Conservation (phyloP, 1,284 basidiomycete species). For the Porphyrellus sp. region DNA sequence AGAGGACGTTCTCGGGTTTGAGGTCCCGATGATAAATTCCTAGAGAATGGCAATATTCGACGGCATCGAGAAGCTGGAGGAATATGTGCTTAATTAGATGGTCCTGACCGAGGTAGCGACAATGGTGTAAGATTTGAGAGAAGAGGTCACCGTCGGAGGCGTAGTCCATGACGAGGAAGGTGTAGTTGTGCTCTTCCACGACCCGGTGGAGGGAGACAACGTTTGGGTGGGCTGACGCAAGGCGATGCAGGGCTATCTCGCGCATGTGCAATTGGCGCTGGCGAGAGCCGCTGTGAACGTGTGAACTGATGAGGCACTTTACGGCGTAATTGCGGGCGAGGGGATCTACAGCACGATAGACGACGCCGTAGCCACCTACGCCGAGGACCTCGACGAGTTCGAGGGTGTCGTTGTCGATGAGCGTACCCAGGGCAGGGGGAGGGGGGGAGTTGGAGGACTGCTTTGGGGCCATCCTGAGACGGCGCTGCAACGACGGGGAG, state of each 20-base stretch:
- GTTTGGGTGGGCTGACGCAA: conserved; percentile 82
- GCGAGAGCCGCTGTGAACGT: conserved; percentile 49
- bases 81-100: conserved; percentile 84
- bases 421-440: conserved; percentile 69
- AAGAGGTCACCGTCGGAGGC: conserved; percentile 90
- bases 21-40: conserved; percentile 97
- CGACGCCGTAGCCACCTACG: conserved; percentile 93
- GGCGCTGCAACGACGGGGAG: conserved; percentile 18
- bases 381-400: conserved; percentile 90
- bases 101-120: conserved; percentile 76
- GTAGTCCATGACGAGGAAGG: conserved; percentile 75
- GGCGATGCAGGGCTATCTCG: conserved; percentile 83
- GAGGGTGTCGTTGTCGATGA: conserved; percentile 79
- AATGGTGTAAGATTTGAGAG: conserved; percentile 75
- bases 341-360: conserved; percentile 81
- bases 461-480: conserved; percentile 41
- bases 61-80: conserved; percentile 90
- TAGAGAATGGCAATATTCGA: conserved; percentile 83
- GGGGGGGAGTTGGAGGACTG: conserved; percentile 48
- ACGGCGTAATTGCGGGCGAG: conserved; percentile 75
- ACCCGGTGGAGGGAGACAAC: conserved; percentile 90
- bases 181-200: conserved; percentile 69
- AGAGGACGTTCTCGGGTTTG: conserved; percentile 97
- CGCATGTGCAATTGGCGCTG: conserved; percentile 74
- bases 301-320: conserved; percentile 77